These are phyloP conservation scores for Aspergillus niger DNA, from an alignment of 2,329 filamentous ascomycete species.

Conservation along the genomic window DNA sequence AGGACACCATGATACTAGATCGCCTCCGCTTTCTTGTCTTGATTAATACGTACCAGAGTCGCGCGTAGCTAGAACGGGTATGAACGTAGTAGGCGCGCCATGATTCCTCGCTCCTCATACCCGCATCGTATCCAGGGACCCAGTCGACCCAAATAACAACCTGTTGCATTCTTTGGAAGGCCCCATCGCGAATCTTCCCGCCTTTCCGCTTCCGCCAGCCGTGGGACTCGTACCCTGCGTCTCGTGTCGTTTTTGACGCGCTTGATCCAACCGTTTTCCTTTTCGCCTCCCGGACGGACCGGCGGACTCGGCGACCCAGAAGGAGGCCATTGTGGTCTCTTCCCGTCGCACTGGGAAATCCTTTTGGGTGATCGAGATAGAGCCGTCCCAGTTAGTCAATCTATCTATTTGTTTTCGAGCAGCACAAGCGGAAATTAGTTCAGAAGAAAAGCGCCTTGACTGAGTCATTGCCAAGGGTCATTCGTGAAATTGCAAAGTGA, in stretches of 20 bases:
- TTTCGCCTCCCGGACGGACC: constrained; percentile 29
- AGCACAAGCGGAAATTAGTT: too few relatives aligned
- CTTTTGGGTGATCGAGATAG: background rate
- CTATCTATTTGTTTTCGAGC: background rate
- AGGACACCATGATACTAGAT: constrained; percentile 2
- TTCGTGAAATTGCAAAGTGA: too few relatives aligned
- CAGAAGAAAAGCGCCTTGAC: too few relatives aligned
- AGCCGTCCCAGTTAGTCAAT: background rate
- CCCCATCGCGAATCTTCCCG: constrained; percentile 26
- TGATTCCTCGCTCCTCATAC: constrained; percentile 4
- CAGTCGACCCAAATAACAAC: constrained; percentile 22
- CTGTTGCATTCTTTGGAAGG: constrained; percentile 20
- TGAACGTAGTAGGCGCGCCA: background rate
- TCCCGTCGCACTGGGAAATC: background rate
- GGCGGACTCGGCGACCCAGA: constrained; percentile 25
- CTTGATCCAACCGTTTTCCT: constrained; percentile 25
- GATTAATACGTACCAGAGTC: background rate
- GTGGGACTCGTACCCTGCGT: constrained; percentile 23
- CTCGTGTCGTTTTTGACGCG: constrained; percentile 25
- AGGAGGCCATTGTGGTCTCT: constrained; percentile 12
- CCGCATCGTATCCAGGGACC: constrained; percentile 18
- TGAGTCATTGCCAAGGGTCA: too few relatives aligned
- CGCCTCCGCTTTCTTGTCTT: background rate
- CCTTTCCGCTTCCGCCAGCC: constrained; percentile 26
- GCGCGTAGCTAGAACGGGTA: too few relatives aligned